A percentile compares a stretch with the other conserved stretches of the same genome.
Conservation (phyloP, 108 stramenopile genomes). For the Skeletonema grethae region DNA sequence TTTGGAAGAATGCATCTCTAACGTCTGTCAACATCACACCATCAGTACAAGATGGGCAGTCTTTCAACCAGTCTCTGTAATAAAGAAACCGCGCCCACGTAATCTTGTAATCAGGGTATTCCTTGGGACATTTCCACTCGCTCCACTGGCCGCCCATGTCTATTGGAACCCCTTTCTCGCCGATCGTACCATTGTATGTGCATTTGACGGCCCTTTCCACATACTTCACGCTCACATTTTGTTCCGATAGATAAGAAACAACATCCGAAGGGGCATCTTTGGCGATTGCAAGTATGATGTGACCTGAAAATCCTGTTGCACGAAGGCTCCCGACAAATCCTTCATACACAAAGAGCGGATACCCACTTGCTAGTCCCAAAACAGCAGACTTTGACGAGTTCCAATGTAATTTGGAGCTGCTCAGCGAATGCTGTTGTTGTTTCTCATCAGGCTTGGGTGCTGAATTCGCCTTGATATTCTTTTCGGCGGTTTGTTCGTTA, state of each 20-base stretch:
- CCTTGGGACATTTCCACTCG: slow-evolving; percentile 27
- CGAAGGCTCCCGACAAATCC: slow-evolving; percentile 72
- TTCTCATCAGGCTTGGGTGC: neutral
- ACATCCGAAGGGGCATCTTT: slow-evolving; percentile 28
- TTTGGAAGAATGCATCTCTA: slow-evolving; percentile 69
- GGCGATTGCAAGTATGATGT: slow-evolving; percentile 68
- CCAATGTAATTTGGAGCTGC: neutral
- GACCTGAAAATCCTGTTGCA: slow-evolving; percentile 64
- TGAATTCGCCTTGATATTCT: too few species aligned
- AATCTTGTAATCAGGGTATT: slow-evolving; percentile 53
- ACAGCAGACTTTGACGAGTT: slow-evolving; percentile 23
- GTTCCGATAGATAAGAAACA: slow-evolving; percentile 44
- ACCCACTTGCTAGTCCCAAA: slow-evolving; percentile 24
- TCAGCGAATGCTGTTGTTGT: neutral
- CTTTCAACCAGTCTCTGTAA: slow-evolving; percentile 59
- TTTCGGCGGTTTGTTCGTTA: neutral
- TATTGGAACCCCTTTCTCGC: neutral
- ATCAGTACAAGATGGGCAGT: slow-evolving; percentile 73
- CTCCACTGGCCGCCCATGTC: neutral
- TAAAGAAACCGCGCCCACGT: slow-evolving; percentile 73
- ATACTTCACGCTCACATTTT: slow-evolving; percentile 59
- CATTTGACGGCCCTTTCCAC: slow-evolving; percentile 32
- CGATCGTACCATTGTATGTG: slow-evolving; percentile 28
- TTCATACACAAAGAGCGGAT: slow-evolving; percentile 14
- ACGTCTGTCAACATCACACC: slow-evolving; percentile 72